phyloP scores from a whole-genome alignment of 2,329 filamentous ascomycete species.

The Monosporascus sp. region DNA sequence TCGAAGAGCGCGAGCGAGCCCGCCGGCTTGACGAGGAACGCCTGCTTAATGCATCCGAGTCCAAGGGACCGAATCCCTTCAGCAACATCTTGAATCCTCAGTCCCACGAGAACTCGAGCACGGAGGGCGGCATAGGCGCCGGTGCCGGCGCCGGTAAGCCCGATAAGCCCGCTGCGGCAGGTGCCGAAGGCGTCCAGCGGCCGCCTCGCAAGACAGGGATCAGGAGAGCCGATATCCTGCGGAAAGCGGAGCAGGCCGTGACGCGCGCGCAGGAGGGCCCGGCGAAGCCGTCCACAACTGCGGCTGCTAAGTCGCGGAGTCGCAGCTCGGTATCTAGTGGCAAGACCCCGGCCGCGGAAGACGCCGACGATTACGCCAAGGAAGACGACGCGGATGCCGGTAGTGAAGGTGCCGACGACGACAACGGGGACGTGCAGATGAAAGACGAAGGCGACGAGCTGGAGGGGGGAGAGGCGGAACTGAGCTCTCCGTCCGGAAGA shows the following conservation, averaged over 20 bases:
- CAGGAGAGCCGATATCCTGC: conserved; percentile 51
- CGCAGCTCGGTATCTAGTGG: conserved; percentile 48
- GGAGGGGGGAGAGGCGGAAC: conserved; percentile 21
- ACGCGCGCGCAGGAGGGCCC: conserved; percentile 43
- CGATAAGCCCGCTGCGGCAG: conserved; percentile 23
- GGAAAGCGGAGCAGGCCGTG: conserved; percentile 56
- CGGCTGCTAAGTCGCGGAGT: conserved; percentile 40
- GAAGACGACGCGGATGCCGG: conserved; percentile 12
- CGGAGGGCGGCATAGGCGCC: conserved; percentile 24
- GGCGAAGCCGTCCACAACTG: conserved; percentile 25
- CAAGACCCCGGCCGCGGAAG: conserved; percentile 34
- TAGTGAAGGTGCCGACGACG: conserved; percentile 27
- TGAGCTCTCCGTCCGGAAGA: conserved; percentile 45
- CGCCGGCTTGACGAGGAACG: conserved; percentile 27
- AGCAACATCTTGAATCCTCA: conserved; percentile 38
- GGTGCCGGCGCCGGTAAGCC: neutral
- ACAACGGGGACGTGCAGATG: conserved; percentile 23
- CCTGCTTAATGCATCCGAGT: conserved; percentile 26
- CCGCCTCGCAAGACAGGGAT: conserved; percentile 42
- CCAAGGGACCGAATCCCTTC: conserved; percentile 31
- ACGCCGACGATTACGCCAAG: conserved; percentile 18
- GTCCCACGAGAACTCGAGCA: conserved; percentile 32
- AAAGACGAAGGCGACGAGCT: conserved; percentile 2
- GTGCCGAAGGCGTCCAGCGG: conserved; percentile 31
- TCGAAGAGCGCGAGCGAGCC: conserved; percentile 38